A percentile compares a stretch with the other conserved stretches of the same genome.
Conservation (phyloP, 1,284 basidiomycete species). For the Ceratobasidium sp. region DNA sequence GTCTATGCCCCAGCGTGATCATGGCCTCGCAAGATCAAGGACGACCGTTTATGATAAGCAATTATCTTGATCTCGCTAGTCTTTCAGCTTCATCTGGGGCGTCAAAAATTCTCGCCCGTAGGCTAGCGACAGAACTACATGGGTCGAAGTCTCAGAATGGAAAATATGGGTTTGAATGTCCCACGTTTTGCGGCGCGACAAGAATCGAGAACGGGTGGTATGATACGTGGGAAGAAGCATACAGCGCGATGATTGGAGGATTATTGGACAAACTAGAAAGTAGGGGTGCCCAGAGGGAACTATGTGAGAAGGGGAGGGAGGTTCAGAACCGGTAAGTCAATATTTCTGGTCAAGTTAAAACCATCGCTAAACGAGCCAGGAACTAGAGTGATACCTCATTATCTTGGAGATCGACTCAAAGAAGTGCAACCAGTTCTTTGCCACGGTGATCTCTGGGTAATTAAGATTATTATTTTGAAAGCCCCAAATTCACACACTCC, state of each 20-base stretch:
- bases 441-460: constrained; percentile 90
- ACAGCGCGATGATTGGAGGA: constrained; percentile 75
- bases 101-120: constrained; percentile 68
- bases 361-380: neutral
- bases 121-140: constrained; percentile 76
- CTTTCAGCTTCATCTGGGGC: constrained; percentile 62
- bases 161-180: constrained; percentile 80
- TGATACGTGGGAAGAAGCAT: constrained; percentile 79
- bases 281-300: constrained; percentile 60
- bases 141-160: constrained; percentile 60
- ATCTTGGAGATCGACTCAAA: constrained; percentile 70
- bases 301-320: constrained; percentile 69
- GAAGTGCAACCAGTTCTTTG: constrained; percentile 78
- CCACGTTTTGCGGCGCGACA: constrained; percentile 86
- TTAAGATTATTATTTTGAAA: too few species aligned
- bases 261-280: constrained; percentile 69
- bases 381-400: constrained; percentile 78
- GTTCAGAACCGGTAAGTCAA: constrained; percentile 69
- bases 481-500: too few species aligned
- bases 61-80: constrained; percentile 72
- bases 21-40: constrained; percentile 57
- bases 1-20: constrained; percentile 73
- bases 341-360: neutral
- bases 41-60: constrained; percentile 77
- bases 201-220: constrained; percentile 82